Evolutionary conservation across 2,329 filamentous ascomycete genomes (phyloP), one percentile per base, ranked within the genome.

Genomic region (Colletotrichum filicis): DNA sequence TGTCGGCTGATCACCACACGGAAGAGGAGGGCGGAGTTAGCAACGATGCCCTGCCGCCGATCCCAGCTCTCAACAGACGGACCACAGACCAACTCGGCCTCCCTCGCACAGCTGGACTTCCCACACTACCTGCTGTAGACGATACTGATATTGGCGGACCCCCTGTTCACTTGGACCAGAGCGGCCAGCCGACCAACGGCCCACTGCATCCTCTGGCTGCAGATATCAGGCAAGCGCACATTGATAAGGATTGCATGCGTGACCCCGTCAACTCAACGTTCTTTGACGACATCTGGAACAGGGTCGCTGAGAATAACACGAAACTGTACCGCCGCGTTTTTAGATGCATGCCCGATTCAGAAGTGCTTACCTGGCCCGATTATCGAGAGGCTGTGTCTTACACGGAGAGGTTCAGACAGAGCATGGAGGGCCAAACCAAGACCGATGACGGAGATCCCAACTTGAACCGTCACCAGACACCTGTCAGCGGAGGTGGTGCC

Each of bases 271-370:
- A 92, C 71, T 89, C 94, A 66, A 85, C 88, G 1, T 99, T 99
- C 83, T 94, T 94, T 80, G 90, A 97, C 58, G 94, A 97, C 74
- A 92, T 94, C 1, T 99, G 97, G 97, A 92, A 93, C 76, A 89
- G 91, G 22, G 92, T 95, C 66, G 97, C 97, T 1, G 92, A 93
- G 75, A 98, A 98, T 85, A 99, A 99, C 81, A 99, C 97, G 3
- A 96, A 95, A 80, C 89, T 99, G 60, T 99, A 94, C 84, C 93
- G 97, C 37, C 91, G 93, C 74, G 96, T 99, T 9, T 99, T 99
- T 86, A 92, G 95, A 59, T 98, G 95, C 82, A 97, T 97, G 94
- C 97, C 97, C 1, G 97, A 99, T 81, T 98, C 92, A 64, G 95
- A 98, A 79, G 97, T 98, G 30, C 92, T 91, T 75, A 96, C 93